Evolutionary conservation across 1,139 yeast species (phyloP).

Genomic region (Petasospora fabianii): DNA sequence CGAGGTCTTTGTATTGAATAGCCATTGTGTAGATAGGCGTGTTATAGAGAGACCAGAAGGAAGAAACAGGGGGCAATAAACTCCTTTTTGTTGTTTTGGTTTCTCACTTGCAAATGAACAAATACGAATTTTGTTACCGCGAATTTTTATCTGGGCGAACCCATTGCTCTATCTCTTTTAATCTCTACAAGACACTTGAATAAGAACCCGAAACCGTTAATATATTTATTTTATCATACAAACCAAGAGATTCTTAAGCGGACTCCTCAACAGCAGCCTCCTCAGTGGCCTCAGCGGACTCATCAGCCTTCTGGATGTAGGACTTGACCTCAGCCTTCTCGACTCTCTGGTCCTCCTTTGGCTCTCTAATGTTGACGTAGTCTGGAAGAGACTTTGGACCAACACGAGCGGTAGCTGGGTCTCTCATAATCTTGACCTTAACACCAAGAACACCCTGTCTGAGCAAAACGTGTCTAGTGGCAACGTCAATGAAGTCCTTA

Average conservation of each 20-base stretch:
- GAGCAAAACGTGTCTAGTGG: slow-evolving; percentile 99
- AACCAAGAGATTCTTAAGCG: slow-evolving; percentile 12
- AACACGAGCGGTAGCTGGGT: slow-evolving; percentile 85
- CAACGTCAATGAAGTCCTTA: slow-evolving; percentile 96
- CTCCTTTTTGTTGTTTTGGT: neutral
- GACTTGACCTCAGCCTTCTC: slow-evolving; percentile 83
- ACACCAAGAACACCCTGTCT: slow-evolving; percentile 99
- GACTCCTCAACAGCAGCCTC: slow-evolving; percentile 17
- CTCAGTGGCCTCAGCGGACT: slow-evolving; percentile 23
- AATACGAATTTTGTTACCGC: no score
- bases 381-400: slow-evolving; percentile 97
- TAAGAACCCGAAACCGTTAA: slow-evolving; percentile 2
- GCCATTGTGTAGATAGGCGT: slow-evolving; percentile 15
- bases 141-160: no score
- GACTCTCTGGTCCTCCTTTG: slow-evolving; percentile 92
- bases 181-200: neutral
- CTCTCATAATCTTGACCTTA: slow-evolving; percentile 99
- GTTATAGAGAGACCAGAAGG: neutral
- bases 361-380: slow-evolving; percentile 90
- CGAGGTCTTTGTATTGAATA: slow-evolving; percentile 40
- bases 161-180: no score
- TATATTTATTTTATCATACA: slow-evolving; percentile 2
- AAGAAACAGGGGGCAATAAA: neutral
- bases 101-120: neutral
- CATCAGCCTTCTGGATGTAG: slow-evolving; percentile 48